Evolutionary conservation across 768 basidiomycete species (phyloP).

Genomic region (Myochromella boudieri): DNA sequence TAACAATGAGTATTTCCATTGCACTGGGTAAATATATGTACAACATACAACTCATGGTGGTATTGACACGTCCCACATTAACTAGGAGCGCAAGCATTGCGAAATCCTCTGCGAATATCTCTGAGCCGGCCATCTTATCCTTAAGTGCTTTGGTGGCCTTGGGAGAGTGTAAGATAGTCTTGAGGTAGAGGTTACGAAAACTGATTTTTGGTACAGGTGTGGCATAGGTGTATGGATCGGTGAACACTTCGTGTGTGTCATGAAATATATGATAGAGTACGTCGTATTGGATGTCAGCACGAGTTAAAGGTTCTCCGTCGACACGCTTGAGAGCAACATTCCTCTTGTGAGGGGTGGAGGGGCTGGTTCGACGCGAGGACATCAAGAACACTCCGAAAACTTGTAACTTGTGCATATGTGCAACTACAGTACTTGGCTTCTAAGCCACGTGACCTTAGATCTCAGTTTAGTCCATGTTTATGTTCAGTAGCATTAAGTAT

Average conservation of each 20-base stretch:
- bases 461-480: too few relatives aligned
- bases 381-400: constrained; percentile 9
- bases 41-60: constrained; percentile 78
- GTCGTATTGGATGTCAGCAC: constrained; percentile 76
- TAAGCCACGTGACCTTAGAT: too few relatives aligned
- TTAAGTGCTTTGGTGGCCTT: constrained; percentile 71
- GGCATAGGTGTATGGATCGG: constrained; percentile 37
- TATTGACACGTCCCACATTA: constrained; percentile 80
- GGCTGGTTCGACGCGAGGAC: constrained; percentile 41
- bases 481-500: too few relatives aligned
- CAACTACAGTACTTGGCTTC: too few relatives aligned
- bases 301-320: constrained; percentile 67
- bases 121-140: constrained; percentile 65
- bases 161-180: constrained; percentile 51
- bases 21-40: constrained; percentile 1
- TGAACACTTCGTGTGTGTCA: constrained; percentile 58
- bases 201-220: constrained; percentile 33
- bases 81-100: constrained; percentile 74
- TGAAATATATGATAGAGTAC: constrained; percentile 76
- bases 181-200: constrained; percentile 65
- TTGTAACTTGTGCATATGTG: background rate
- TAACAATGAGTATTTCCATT: constrained; percentile 3
- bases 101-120: constrained; percentile 63
- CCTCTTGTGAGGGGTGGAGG: constrained; percentile 34
- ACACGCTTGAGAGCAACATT: constrained; percentile 47